Conservation (phyloP, 2,329 filamentous ascomycete species). For the Trichoderma asperellum region DNA sequence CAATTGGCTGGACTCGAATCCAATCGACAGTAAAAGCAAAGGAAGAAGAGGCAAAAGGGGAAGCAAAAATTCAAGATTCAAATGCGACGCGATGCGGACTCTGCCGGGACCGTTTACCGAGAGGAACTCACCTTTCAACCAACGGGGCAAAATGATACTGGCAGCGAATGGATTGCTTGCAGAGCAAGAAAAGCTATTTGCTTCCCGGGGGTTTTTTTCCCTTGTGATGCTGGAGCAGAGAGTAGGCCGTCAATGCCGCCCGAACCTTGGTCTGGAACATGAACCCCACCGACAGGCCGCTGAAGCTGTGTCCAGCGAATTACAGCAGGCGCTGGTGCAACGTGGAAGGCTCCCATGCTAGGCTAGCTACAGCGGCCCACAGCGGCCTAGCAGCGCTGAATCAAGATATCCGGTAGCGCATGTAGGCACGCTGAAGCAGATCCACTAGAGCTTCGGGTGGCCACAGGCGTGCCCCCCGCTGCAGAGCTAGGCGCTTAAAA, state of each 20-base stretch:
- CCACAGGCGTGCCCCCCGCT: constrained; percentile 7
- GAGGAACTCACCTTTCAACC: constrained; percentile 13
- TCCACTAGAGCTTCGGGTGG: constrained; percentile 28
- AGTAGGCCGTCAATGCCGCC: constrained; percentile 1
- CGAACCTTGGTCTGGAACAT: constrained; percentile 8
- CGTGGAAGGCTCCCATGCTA: constrained; percentile 32
- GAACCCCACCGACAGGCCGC: constrained; percentile 7
- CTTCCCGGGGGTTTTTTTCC: background rate
- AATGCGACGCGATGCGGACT: constrained; percentile 3
- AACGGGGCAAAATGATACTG: background rate
- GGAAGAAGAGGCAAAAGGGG: background rate
- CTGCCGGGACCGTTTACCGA: background rate
- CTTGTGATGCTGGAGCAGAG: constrained; percentile 14
- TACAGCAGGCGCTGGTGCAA: constrained; percentile 31
- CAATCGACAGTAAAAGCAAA: background rate
- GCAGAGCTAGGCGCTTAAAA: background rate
- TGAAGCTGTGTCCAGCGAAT: constrained; percentile 35
- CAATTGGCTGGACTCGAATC: constrained; percentile 1
- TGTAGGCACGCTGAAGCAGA: background rate
- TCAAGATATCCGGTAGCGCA: background rate
- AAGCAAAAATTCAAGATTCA: background rate
- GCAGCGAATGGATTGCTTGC: constrained; percentile 16
- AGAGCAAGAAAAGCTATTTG: background rate
- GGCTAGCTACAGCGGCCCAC: constrained; percentile 19
- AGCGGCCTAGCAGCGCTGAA: constrained; percentile 19